Percentiles rank a stretch among this genome's conserved stretches.
These are phyloP conservation scores for Periglandula ipomoeae DNA, from an alignment of 2,329 filamentous ascomycete species.

Conservation along the genomic window DNA sequence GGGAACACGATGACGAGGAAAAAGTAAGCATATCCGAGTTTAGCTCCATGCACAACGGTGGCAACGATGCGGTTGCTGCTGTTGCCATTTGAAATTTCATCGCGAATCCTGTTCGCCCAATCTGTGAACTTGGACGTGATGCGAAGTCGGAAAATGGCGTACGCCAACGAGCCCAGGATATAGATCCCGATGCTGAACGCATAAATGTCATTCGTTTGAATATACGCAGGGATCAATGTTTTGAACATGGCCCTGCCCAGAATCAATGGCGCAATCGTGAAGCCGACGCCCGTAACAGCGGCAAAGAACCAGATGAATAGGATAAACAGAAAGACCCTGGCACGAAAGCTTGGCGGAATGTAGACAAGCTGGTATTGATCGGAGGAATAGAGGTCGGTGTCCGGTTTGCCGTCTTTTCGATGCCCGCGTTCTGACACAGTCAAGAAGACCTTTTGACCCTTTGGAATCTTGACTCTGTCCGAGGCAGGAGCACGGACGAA, in stretches of 20 bases:
- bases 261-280: slow-evolving; percentile 78
- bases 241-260: slow-evolving; percentile 75
- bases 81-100: slow-evolving; percentile 14
- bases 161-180: slow-evolving; percentile 59
- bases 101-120: slow-evolving; percentile 18
- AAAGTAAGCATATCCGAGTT: slow-evolving; percentile 64
- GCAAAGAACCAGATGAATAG: slow-evolving; percentile 89
- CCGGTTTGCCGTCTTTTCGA: slow-evolving; percentile 47
- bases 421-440: slow-evolving; percentile 58
- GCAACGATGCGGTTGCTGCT: slow-evolving; percentile 17
- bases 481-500: slow-evolving; percentile 92
- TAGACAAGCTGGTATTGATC: slow-evolving; percentile 64
- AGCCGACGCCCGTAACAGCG: slow-evolving; percentile 72
- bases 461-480: slow-evolving; percentile 89
- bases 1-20: slow-evolving; percentile 74
- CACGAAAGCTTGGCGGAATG: slow-evolving; percentile 74
- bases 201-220: slow-evolving; percentile 88
- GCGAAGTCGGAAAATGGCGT: slow-evolving; percentile 46
- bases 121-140: slow-evolving; percentile 24
- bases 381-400: slow-evolving; percentile 43
- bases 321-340: slow-evolving; percentile 77
- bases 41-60: slow-evolving; percentile 24
- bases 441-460: slow-evolving; percentile 72
- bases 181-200: slow-evolving; percentile 90
- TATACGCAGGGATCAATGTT: slow-evolving; percentile 58